Evolutionary conservation across 129 eudicot genomes (phyloP).

Genomic region (Heracleum sosnowskyi): DNA sequence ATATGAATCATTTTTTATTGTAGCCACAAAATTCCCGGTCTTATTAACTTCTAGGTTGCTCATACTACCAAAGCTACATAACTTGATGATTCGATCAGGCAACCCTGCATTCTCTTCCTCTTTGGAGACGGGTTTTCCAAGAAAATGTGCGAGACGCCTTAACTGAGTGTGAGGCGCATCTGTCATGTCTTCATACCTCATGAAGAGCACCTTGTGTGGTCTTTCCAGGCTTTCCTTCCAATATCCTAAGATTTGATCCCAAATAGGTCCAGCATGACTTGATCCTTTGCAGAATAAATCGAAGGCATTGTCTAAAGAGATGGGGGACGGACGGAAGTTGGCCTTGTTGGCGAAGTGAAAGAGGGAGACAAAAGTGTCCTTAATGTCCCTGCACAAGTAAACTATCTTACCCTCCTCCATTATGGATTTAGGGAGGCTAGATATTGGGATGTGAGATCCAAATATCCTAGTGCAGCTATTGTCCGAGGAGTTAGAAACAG

Average conservation of each 20-base stretch:
- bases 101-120: background rate
- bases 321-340: constrained; percentile 5
- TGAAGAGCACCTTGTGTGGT: constrained; percentile 29
- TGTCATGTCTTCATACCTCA: constrained; percentile 52
- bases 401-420: constrained; percentile 29
- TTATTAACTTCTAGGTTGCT: background rate
- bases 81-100: background rate
- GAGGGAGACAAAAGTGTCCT: constrained; percentile 45
- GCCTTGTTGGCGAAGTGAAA: constrained; percentile 44
- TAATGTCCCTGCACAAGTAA: constrained; percentile 50
- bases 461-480: constrained; percentile 22
- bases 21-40: background rate
- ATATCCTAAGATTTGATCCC: constrained; percentile 50
- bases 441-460: constrained; percentile 21
- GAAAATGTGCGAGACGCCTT: background rate
- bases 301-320: constrained; percentile 24
- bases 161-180: constrained; percentile 7
- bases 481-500: constrained; percentile 17
- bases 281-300: constrained; percentile 35
- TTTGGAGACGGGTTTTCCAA: background rate
- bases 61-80: background rate
- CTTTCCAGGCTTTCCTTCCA: constrained; percentile 27
- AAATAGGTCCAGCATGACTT: constrained; percentile 36
- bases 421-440: constrained; percentile 20
- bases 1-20: too few relatives aligned